Conservation (phyloP, 2,329 filamentous ascomycete genomes). For the Penicillium griseofulvum region DNA sequence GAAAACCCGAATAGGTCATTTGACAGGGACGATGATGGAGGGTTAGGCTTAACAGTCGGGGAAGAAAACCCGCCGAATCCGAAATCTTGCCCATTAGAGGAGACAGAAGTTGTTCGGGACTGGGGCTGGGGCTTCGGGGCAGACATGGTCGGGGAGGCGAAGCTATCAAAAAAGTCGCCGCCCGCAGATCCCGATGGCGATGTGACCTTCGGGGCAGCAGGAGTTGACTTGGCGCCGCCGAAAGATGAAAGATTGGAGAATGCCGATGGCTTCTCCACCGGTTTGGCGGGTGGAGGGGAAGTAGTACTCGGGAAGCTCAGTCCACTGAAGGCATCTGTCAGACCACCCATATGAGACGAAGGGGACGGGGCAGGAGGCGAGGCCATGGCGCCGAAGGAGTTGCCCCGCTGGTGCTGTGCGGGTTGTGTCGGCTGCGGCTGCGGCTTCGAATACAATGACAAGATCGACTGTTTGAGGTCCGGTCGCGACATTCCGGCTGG, state of each 20-base stretch:
- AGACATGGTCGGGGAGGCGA: constrained; percentile 60
- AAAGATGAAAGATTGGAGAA: constrained; percentile 64
- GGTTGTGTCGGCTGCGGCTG: constrained; percentile 63
- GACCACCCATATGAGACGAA: constrained; percentile 54
- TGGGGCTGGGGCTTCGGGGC: constrained; percentile 42
- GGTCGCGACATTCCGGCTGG: constrained; percentile 70
- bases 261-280: constrained; percentile 56
- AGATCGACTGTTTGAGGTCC: constrained; percentile 93
- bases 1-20: constrained; percentile 80
- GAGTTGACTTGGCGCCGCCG: constrained; percentile 44
- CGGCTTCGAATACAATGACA: constrained; percentile 90
- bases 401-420: constrained; percentile 55
- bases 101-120: constrained; percentile 50
- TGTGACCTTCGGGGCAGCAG: constrained; percentile 48
- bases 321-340: constrained; percentile 78
- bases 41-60: constrained; percentile 46
- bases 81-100: constrained; percentile 61
- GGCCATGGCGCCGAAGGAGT: constrained; percentile 68
- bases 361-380: constrained; percentile 43
- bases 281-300: constrained; percentile 37
- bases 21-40: constrained; percentile 56
- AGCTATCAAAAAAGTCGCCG: constrained; percentile 79
- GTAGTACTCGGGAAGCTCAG: constrained; percentile 60
- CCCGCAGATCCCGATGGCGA: constrained; percentile 54
- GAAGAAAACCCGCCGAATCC: constrained; percentile 62